A percentile compares a stretch with the other conserved stretches of the same genome.
These are phyloP conservation scores for Botrytis paeoniae DNA, from an alignment of 2,329 filamentous ascomycete species.

Conservation along the genomic window DNA sequence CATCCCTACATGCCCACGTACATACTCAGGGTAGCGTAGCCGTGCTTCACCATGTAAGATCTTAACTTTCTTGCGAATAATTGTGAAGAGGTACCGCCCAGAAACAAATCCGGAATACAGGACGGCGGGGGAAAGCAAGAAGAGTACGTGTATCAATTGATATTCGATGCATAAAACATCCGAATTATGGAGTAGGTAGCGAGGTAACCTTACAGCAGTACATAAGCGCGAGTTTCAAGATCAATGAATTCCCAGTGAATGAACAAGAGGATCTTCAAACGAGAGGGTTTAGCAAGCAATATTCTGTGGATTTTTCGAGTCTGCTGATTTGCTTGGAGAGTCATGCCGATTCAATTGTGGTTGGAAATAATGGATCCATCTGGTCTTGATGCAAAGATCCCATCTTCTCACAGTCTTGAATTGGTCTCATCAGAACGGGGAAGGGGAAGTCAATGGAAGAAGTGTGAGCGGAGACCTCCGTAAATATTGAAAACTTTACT, in stretches of 20 bases:
- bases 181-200: background rate
- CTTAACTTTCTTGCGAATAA: background rate
- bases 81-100: background rate
- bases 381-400: background rate
- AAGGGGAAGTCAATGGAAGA: background rate
- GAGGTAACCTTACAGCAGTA: background rate
- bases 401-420: background rate
- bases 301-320: background rate
- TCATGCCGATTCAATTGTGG: background rate
- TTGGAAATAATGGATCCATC: background rate
- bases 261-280: background rate
- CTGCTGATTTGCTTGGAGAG: slow-evolving; percentile 6
- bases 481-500: background rate
- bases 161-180: background rate
- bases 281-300: background rate
- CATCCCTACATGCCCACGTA: background rate
- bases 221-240: slow-evolving; percentile 19
- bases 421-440: background rate
- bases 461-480: background rate
- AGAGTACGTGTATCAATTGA: slow-evolving; percentile 4
- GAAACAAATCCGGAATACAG: background rate
- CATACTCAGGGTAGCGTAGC: slow-evolving; percentile 4
- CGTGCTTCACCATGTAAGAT: background rate
- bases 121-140: background rate
- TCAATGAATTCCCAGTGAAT: background rate